Evolutionary conservation across 2,329 filamentous ascomycete species (phyloP).

Genomic region (Gremmenia infestans): DNA sequence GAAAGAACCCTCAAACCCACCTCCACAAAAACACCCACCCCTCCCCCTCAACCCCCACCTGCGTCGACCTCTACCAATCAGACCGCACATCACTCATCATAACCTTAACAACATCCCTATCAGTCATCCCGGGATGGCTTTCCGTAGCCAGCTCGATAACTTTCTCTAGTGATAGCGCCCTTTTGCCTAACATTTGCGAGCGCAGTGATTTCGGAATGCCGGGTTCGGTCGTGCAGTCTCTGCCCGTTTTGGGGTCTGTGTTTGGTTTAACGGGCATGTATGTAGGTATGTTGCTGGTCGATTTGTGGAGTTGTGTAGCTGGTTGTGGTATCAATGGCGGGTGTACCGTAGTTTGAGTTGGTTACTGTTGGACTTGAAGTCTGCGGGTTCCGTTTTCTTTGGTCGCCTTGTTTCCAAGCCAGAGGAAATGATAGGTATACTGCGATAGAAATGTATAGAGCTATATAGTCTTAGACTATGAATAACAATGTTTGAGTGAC

Average conservation of each 20-base stretch:
- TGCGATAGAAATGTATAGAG: no score
- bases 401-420: no score
- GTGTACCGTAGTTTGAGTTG: no score
- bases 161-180: neutral
- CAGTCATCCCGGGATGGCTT: neutral
- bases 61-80: neutral
- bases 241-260: neutral
- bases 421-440: no score
- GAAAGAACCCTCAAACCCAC: neutral
- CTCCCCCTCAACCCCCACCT: neutral
- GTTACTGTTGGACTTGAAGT: no score
- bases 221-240: neutral
- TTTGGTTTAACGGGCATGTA: no score
- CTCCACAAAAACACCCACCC: neutral
- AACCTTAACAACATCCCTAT: neutral
- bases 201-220: neutral
- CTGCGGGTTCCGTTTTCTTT: no score
- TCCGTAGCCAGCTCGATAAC: neutral
- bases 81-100: neutral
- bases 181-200: neutral
- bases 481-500: no score
- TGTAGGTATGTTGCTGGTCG: no score
- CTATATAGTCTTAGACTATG: no score
- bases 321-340: no score
- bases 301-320: no score